Conservation (phyloP, 805 yeast species). For the Ogataea glucozyma region DNA sequence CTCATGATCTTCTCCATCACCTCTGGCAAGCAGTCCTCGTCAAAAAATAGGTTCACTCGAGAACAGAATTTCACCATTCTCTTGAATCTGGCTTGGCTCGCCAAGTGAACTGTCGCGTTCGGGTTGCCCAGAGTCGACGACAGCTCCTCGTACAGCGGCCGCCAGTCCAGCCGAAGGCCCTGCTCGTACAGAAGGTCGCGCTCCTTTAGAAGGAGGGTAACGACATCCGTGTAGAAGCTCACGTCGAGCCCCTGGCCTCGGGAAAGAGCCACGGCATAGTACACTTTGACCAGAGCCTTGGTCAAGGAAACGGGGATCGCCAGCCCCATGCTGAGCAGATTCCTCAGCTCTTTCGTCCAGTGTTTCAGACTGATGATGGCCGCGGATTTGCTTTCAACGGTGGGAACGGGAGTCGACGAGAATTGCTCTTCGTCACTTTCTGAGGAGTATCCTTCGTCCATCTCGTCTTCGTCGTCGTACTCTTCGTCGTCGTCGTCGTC, state of each 20-base stretch:
- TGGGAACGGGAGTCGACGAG: constrained; percentile 52
- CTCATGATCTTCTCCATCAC: constrained; percentile 53
- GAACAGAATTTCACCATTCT: constrained; percentile 53
- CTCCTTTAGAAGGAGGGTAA: constrained; percentile 57
- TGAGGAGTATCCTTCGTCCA: constrained; percentile 39
- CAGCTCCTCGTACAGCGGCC: constrained; percentile 42
- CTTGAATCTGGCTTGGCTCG: constrained; percentile 51
- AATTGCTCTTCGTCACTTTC: constrained; percentile 44
- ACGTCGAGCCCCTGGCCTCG: constrained; percentile 69
- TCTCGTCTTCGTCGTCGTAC: constrained; percentile 41
- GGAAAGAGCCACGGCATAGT: constrained; percentile 67
- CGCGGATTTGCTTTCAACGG: constrained; percentile 64
- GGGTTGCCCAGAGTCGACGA: constrained; percentile 45
- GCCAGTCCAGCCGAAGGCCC: constrained; percentile 54
- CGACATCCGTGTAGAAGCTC: constrained; percentile 60
- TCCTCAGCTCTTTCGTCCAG: constrained; percentile 84
- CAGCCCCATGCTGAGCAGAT: constrained; percentile 76
- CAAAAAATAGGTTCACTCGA: constrained; percentile 56
- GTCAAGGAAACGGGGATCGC: constrained; percentile 72
- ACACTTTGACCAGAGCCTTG: constrained; percentile 63
- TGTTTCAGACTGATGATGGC: constrained; percentile 73
- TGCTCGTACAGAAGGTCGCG: constrained; percentile 38
- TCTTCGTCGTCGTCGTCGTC: constrained; percentile 38
- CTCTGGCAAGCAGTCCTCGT: constrained; percentile 45
- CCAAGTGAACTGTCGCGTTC: constrained; percentile 47